Conservation (phyloP, 768 basidiomycete species). For the Epithele typhae region DNA sequence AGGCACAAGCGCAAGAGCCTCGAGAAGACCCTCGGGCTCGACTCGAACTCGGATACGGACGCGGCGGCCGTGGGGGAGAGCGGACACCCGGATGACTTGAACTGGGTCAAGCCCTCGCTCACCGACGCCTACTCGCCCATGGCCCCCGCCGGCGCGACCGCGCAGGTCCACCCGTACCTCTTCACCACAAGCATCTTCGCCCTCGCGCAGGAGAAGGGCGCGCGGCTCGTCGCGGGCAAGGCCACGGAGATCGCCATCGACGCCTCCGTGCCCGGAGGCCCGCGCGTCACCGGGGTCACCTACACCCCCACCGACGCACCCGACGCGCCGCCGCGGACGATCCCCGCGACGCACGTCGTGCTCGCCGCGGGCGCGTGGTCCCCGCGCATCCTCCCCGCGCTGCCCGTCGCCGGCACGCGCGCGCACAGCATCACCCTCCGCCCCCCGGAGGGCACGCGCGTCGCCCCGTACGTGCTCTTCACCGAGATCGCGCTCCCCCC, state of each 20-base stretch:
- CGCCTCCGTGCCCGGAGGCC: slow-evolving; percentile 20
- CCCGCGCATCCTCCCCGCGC: slow-evolving; percentile 45
- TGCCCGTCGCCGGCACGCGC: slow-evolving; percentile 61
- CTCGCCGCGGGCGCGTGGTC: slow-evolving; percentile 90
- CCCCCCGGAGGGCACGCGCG: slow-evolving; percentile 36
- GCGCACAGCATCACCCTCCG: slow-evolving; percentile 72
- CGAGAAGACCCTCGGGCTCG: slow-evolving; percentile 52
- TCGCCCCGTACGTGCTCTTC: slow-evolving; percentile 80
- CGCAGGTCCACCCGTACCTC: slow-evolving; percentile 72
- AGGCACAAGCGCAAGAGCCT: slow-evolving; percentile 39
- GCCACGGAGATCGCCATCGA: slow-evolving; percentile 44
- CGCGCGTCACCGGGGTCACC: slow-evolving; percentile 43
- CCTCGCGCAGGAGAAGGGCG: slow-evolving; percentile 54
- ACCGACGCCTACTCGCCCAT: slow-evolving; percentile 61
- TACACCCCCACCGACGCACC: slow-evolving; percentile 25
- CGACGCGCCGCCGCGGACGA: slow-evolving; percentile 24
- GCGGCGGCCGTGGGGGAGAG: not conserved
- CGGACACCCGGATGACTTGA: slow-evolving; percentile 29
- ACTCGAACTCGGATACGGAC: not conserved
- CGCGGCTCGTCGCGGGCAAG: slow-evolving; percentile 41
- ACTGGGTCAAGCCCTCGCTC: slow-evolving; percentile 39
- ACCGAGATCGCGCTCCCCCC: slow-evolving; percentile 58
- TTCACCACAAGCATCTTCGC: slow-evolving; percentile 73
- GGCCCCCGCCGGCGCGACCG: slow-evolving; percentile 54
- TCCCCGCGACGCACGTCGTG: slow-evolving; percentile 65